Evolutionary conservation across 805 yeast genomes (phyloP), one percentile per base, ranked within the genome.

Genomic region (Wickerhamiella musiphila): DNA sequence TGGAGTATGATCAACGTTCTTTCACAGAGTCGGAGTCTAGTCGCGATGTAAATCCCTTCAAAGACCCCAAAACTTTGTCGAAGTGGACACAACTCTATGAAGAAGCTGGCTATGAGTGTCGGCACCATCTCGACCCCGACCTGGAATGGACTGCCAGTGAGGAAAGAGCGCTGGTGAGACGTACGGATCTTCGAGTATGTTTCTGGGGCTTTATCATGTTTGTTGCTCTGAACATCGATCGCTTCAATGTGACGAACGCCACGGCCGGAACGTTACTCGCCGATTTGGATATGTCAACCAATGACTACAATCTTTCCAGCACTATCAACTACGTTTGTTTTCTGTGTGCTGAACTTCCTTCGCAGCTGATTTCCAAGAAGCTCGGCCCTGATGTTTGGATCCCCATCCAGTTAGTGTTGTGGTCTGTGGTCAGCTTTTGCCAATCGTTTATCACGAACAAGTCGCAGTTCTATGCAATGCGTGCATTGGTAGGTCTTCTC

Each of bases 331-430:
- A 62, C 33, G 57, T 68, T 3, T 58, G 68, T 25, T 74, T 75
- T 45, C 51, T 74, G 33, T 47, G 56, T 12, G 68, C 76, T 11
- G 82, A 75, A 47, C 52, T 74, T 7, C 83, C 82, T 0, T 72
- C 79, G 3, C 79, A 74, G 46, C 55, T 74, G 41, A 53, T 75
- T 28, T 67, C 77, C 10, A 73, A 74, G 46, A 62, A 59, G 29
- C 35, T 74, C 15, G 83, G 83, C 8, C 68, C 78, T 4, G 79
- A 72, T 42, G 43, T 61, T 26, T 72, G 76, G 66, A 65, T 73
- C 39, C 79, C 79, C 4, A 54, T 61, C 23, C 78, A 73, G 46
- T 61, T 73, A 49, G 42, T 56, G 15, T 37, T 60, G 1, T 73
- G 81, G 81, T 63, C 71, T 33, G 37, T 65, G 7, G 72, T 70